A percentile compares a stretch with the other conserved stretches of the same genome.
phyloP scores from a whole-genome alignment of 371 early-diverging fungal species.

The Actinomortierella wolfii region DNA sequence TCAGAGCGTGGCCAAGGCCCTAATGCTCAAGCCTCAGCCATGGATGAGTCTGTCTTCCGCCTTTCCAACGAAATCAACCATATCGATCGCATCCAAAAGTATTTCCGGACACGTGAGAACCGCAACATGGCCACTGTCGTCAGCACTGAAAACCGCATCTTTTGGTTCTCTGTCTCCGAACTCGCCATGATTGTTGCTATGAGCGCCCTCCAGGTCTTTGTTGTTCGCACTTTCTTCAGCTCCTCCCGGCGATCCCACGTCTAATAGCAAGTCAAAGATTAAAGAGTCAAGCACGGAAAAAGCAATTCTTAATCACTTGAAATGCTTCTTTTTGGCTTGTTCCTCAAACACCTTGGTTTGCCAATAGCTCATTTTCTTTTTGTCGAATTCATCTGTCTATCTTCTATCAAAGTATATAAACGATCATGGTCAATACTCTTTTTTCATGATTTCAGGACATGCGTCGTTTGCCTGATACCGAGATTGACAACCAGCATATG shows the following conservation, averaged over 20 bases:
- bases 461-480: too few relatives aligned
- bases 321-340: too few relatives aligned
- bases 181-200: conserved; percentile 76
- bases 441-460: too few relatives aligned
- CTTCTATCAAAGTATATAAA: too few relatives aligned
- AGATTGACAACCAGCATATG: too few relatives aligned
- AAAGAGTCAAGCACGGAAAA: not conserved
- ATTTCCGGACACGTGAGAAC: conserved; percentile 86
- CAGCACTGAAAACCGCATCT: conserved; percentile 83
- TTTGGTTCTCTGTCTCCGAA: conserved; percentile 86
- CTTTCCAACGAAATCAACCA: conserved; percentile 61
- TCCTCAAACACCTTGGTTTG: too few relatives aligned
- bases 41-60: conserved; percentile 65
- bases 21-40: conserved; percentile 57
- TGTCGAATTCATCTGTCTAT: too few relatives aligned
- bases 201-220: conserved; percentile 86
- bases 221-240: conserved; percentile 75
- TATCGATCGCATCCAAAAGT: conserved; percentile 79
- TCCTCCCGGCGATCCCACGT: conserved; percentile 66
- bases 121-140: conserved; percentile 86
- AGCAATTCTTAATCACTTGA: too few relatives aligned
- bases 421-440: too few relatives aligned
- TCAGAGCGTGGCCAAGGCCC: conserved; percentile 39
- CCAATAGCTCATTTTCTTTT: too few relatives aligned
- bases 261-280: conserved; percentile 28